Base-by-base conservation (phyloP, 768 basidiomycete species). In the Agaricus blazei region DNA sequence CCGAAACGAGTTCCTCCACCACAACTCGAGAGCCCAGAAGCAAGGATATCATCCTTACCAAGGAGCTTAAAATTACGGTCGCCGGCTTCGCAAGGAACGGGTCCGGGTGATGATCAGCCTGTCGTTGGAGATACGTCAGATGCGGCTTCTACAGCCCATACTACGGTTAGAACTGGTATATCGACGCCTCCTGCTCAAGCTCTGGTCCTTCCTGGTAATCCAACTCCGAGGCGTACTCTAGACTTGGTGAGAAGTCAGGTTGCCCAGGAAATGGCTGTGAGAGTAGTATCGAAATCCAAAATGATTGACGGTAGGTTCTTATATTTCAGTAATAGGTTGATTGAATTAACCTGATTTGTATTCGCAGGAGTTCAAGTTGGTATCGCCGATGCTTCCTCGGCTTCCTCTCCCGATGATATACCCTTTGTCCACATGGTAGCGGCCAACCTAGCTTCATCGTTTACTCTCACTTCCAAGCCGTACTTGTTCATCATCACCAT, bases 191-290 rank as follows among this genome's bases (percentile, higher is more conserved):
- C 52, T 26, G 52, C 52, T 9, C 36, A 54, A 27, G 45, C 45
- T 8, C 12, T 47, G 1, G 34, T 54, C 9, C 8, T 44, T 3
- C 19, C 36, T 11, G 15, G 15, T 14, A 12, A 54, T 28, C 11
- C 45, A 7, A 24, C 52, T 3, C 52, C 52, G 7, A 38, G 5
- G 7, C 77, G 81, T 15, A 85, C 83, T 0, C 66, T 88, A n/a
- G 80, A 79, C 43, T 80, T 79, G 56, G 75, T 87, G 9, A 78
- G 83, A 15, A 72, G 78, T 26, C 81, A 85, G 60, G 84, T 84
- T 14, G 79, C 85, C 0, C 68, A 75, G 41, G 75, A 79, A 57
- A 72, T 87, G 48, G 84, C 83, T 3, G 65, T 83, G 9, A 76
- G 78, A 26, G 72, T 79, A 2, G 72, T 84, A 57, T 78, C 70